Conservation (phyloP, 2,329 filamentous ascomycete species). For the Aspergillus floridensis region DNA sequence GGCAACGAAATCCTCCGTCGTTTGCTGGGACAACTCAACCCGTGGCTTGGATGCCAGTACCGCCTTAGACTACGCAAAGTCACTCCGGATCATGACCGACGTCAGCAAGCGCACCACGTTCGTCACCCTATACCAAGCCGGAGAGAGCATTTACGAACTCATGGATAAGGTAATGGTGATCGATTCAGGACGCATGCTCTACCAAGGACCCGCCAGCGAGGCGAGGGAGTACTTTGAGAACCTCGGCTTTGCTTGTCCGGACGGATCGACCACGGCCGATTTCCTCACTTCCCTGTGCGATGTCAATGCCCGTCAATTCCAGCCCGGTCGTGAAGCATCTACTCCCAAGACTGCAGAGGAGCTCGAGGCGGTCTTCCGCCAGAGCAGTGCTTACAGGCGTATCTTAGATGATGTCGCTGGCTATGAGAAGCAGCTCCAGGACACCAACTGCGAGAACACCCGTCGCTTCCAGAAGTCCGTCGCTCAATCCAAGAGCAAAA, state of each 20-base stretch:
- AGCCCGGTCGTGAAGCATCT: slow-evolving; percentile 61
- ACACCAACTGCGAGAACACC: slow-evolving; percentile 60
- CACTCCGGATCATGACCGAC: slow-evolving; percentile 70
- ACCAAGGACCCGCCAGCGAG: slow-evolving; percentile 60
- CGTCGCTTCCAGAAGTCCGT: slow-evolving; percentile 66
- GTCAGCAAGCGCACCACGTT: slow-evolving; percentile 68
- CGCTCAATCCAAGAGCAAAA: slow-evolving; percentile 62
- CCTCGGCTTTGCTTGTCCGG: slow-evolving; percentile 60
- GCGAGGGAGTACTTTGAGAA: slow-evolving; percentile 66
- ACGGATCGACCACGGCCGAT: slow-evolving; percentile 68
- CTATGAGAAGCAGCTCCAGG: slow-evolving; percentile 58
- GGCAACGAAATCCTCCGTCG: slow-evolving; percentile 68
- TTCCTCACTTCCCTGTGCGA: slow-evolving; percentile 76
- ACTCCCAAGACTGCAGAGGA: slow-evolving; percentile 69
- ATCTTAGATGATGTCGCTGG: slow-evolving; percentile 60
- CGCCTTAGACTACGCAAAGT: slow-evolving; percentile 72
- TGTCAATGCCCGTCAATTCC: slow-evolving; percentile 66
- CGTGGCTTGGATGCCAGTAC: slow-evolving; percentile 77
- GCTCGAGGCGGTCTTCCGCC: slow-evolving; percentile 64
- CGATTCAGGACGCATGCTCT: slow-evolving; percentile 68
- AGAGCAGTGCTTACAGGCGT: slow-evolving; percentile 60
- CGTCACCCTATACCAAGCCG: slow-evolving; percentile 70
- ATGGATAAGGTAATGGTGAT: slow-evolving; percentile 83
- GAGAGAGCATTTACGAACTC: slow-evolving; percentile 66
- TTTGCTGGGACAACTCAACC: slow-evolving; percentile 78